Evolutionary conservation across 2,329 filamentous ascomycete genomes (phyloP).

Genomic region (Sarocladium oryzae): DNA sequence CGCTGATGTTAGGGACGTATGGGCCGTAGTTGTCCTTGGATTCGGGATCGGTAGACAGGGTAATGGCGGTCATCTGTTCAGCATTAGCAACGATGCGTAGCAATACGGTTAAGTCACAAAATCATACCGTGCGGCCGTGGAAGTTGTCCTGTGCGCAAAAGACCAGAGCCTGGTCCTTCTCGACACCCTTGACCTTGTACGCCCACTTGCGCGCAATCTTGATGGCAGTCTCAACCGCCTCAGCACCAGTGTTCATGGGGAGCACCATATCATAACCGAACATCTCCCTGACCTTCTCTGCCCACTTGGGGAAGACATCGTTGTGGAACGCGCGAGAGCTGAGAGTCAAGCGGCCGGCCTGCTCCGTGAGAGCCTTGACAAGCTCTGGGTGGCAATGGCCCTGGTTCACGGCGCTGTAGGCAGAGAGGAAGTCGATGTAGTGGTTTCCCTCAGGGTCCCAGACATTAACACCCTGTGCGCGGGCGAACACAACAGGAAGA

Average conservation of each 20-base stretch:
- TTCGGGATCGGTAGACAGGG: slow-evolving; percentile 90
- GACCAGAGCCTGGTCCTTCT: slow-evolving; percentile 74
- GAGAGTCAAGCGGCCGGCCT: slow-evolving; percentile 82
- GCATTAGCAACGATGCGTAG: too few species aligned
- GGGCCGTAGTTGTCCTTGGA: slow-evolving; percentile 96
- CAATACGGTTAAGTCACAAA: too few species aligned
- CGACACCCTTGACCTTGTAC: slow-evolving; percentile 91
- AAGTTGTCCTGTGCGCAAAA: slow-evolving; percentile 89
- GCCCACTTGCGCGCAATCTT: slow-evolving; percentile 98
- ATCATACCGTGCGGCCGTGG: slow-evolving; percentile 82
- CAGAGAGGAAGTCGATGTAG: slow-evolving; percentile 96
- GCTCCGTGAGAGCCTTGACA: slow-evolving; percentile 81
- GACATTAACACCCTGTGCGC: slow-evolving; percentile 77
- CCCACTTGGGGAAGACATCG: slow-evolving; percentile 94
- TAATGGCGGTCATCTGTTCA: slow-evolving; percentile 79
- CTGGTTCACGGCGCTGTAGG: slow-evolving; percentile 97
- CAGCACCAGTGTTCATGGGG: slow-evolving; percentile 96
- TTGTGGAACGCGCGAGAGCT: slow-evolving; percentile 97
- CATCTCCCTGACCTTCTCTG: slow-evolving; percentile 79
- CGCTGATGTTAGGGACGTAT: slow-evolving; percentile 84
- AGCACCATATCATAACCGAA: slow-evolving; percentile 98
- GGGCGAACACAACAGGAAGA: slow-evolving; percentile 85
- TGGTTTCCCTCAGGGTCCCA: slow-evolving; percentile 96
- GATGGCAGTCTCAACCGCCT: slow-evolving; percentile 91
- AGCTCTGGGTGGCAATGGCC: slow-evolving; percentile 97